These are phyloP conservation scores for Nitzschia sp. DNA, from an alignment of 108 stramenopile genomes.

Conservation along the genomic window DNA sequence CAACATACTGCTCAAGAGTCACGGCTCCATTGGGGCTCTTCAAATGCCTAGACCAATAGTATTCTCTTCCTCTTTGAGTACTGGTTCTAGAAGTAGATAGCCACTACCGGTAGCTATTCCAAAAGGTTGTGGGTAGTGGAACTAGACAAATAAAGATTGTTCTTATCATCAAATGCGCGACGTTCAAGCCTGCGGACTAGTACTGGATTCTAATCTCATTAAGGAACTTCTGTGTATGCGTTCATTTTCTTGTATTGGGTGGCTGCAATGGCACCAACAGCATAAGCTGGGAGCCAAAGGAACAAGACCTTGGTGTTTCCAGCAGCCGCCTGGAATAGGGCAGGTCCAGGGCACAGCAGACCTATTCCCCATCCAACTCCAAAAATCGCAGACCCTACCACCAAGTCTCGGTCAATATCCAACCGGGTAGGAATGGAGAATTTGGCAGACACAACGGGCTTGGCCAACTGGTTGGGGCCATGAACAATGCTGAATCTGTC, in stretches of 20 bases:
- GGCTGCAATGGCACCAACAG: slow-evolving; percentile 17
- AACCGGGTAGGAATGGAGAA: slow-evolving; percentile 47
- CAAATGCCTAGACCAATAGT: slow-evolving; percentile 1
- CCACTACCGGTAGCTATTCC: too few species aligned
- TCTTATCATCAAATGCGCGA: not conserved
- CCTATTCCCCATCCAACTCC: slow-evolving; percentile 59
- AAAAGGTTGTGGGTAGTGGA: not conserved
- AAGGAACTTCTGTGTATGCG: too few species aligned
- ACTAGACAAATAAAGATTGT: not conserved
- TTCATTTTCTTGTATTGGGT: slow-evolving; percentile 1
- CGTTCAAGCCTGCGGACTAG: not conserved
- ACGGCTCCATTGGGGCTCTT: slow-evolving; percentile 31
- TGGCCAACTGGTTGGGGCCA: not conserved
- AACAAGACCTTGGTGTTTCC: slow-evolving; percentile 28
- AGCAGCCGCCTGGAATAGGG: slow-evolving; percentile 30
- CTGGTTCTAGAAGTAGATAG: too few species aligned
- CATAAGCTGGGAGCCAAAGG: slow-evolving; percentile 42
- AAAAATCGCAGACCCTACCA: slow-evolving; percentile 43
- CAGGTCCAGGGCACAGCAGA: slow-evolving; percentile 60
- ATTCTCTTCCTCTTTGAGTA: too few species aligned
- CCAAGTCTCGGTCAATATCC: slow-evolving; percentile 36
- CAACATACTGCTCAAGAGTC: slow-evolving; percentile 20
- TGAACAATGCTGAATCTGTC: not conserved
- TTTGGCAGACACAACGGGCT: not conserved
- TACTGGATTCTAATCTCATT: not conserved